Percentiles rank a stretch among this genome's conserved stretches.
These are phyloP conservation scores for Colletotrichum ledebouriae DNA, from an alignment of 2,329 filamentous ascomycete genomes.

Conservation along the genomic window DNA sequence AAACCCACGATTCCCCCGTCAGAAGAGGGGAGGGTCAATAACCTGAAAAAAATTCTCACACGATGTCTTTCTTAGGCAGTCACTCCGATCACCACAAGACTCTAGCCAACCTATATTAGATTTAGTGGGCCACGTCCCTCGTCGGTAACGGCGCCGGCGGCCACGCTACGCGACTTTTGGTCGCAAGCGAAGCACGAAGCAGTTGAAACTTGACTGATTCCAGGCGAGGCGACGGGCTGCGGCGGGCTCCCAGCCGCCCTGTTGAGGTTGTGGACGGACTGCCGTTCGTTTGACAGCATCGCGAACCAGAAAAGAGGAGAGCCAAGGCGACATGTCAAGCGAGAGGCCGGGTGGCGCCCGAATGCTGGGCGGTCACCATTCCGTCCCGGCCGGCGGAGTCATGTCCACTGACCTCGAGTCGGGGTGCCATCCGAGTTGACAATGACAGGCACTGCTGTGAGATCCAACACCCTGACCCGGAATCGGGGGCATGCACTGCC, in stretches of 20 bases:
- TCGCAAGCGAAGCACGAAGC: slow-evolving; percentile 15
- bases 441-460: slow-evolving; percentile 4
- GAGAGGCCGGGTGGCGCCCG: slow-evolving; percentile 14
- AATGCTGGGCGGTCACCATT: slow-evolving; percentile 12
- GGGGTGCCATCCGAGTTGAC: slow-evolving; percentile 28
- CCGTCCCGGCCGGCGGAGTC: slow-evolving; percentile 25
- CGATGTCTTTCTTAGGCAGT: slow-evolving; percentile 19
- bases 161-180: slow-evolving; percentile 28
- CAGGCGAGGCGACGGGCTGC: neutral
- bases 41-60: slow-evolving; percentile 10
- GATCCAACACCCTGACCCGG: slow-evolving; percentile 23
- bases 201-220: slow-evolving; percentile 1
- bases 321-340: slow-evolving; percentile 19
- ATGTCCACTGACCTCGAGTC: slow-evolving; percentile 15
- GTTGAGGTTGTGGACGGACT: neutral
- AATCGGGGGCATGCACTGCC: slow-evolving; percentile 30
- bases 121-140: slow-evolving; percentile 22
- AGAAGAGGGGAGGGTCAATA: slow-evolving; percentile 20
- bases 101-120: slow-evolving; percentile 23
- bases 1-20: slow-evolving; percentile 26
- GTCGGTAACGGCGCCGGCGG: slow-evolving; percentile 35
- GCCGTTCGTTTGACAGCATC: neutral
- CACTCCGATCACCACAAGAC: slow-evolving; percentile 23
- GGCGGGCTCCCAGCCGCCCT: slow-evolving; percentile 18
- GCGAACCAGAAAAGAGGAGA: slow-evolving; percentile 21